phyloP scores from a whole-genome alignment of 352 stramenopile genomes.

The Globisporangium nagaii region DNA sequence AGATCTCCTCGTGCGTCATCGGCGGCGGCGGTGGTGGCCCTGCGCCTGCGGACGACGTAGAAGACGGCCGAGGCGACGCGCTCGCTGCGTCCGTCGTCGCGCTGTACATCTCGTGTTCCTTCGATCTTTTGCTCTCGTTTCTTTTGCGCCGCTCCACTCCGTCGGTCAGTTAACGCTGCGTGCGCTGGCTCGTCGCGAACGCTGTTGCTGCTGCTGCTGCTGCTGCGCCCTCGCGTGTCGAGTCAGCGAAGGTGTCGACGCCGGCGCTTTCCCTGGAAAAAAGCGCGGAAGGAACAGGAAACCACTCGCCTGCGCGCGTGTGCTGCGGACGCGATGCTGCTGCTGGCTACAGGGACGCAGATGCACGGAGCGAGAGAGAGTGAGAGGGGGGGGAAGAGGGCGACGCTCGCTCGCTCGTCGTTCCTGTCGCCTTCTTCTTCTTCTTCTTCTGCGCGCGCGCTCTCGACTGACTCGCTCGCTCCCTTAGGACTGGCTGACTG shows the following conservation, averaged over 20 bases:
- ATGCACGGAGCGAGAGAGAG: too few species aligned
- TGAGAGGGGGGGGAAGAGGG: not conserved
- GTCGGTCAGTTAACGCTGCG: too few species aligned
- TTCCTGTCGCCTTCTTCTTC: not conserved
- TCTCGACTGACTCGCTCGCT: not conserved
- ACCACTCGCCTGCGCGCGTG: too few species aligned
- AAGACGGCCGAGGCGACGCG: conserved; percentile 1
- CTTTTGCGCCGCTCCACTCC: not conserved
- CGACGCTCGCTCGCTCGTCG: not conserved
- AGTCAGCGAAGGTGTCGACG: too few species aligned
- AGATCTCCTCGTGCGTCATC: conserved; percentile 76
- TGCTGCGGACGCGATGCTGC: too few species aligned
- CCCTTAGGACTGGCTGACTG: not conserved
- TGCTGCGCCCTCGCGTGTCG: not conserved
- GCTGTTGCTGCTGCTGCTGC: too few species aligned
- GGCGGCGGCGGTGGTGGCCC: conserved; percentile 8
- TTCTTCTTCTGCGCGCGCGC: not conserved
- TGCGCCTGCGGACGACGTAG: not conserved
- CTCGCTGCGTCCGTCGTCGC: not conserved
- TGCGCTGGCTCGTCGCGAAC: too few species aligned
- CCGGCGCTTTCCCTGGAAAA: too few species aligned
- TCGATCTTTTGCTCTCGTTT: conserved; percentile 2
- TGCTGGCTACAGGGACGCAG: too few species aligned
- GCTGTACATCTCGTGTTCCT: conserved; percentile 9
- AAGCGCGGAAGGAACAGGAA: too few species aligned